These are phyloP conservation scores for Populus deltoides DNA, from an alignment of 345 rosid species.

Conservation along the genomic window DNA sequence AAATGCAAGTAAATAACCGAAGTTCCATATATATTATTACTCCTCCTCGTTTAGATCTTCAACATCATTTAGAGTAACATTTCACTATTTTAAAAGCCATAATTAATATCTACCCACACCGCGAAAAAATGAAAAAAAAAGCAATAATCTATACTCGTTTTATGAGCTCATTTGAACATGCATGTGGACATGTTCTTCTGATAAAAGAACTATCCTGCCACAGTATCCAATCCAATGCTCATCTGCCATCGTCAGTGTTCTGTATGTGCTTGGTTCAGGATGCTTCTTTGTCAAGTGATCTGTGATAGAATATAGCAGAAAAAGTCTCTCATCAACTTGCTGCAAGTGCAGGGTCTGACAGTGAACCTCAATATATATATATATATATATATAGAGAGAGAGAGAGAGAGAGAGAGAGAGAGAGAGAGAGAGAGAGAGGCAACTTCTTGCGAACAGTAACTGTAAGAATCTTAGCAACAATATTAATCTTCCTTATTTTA, in stretches of 20 bases:
- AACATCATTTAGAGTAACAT: constrained; percentile 11
- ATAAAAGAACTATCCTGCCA: background rate
- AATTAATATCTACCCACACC: too few relatives aligned
- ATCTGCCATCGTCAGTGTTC: background rate
- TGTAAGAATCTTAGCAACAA: constrained; percentile 21
- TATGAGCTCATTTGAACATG: constrained; percentile 27
- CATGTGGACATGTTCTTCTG: constrained; percentile 4
- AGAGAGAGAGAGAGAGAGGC: constrained; percentile 1
- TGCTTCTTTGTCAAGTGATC: background rate
- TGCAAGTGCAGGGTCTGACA: constrained; percentile 22
- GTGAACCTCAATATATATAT: background rate
- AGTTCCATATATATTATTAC: background rate
- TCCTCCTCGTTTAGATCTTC: constrained; percentile 15
- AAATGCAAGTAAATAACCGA: too few relatives aligned
- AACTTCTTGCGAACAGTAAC: constrained; percentile 19
- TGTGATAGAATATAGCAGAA: background rate
- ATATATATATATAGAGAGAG: background rate
- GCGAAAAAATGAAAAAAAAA: too few relatives aligned
- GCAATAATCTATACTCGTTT: background rate
- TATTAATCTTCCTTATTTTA: background rate
- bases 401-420: too few relatives aligned
- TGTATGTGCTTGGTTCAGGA: background rate
- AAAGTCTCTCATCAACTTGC: constrained; percentile 6
- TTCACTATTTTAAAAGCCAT: background rate
- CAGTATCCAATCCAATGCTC: background rate